Base-by-base conservation (phyloP, 176 grass and related monocot species). In the Dendrocalamus sinicus region DNA sequence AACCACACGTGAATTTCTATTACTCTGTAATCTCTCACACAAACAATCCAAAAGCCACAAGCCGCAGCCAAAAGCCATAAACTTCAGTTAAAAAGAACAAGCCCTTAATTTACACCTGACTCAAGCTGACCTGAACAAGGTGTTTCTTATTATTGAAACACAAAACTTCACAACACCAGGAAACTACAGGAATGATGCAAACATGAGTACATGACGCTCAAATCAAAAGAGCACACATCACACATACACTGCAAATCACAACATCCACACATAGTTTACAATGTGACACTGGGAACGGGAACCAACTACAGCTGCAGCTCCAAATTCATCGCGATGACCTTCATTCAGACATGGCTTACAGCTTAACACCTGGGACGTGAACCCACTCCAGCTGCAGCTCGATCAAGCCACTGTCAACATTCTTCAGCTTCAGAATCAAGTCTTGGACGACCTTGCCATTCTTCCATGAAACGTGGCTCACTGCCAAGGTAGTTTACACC, bases 341-440 rank as follows among this genome's bases (percentile, higher is more conserved):
- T 83, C 53, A 20, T 43, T 65, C 51, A 24, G 67, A 67, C 7
- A 54, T 2, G 47, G 45, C 61, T 84, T 65, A 91, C 32, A 88
- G 75, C 6, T 82, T 75, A 39, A 91, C 85, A 20, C 93, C 90
- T 61, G 87, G 84, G 68, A 93, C 77, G 47, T 89, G 88, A 35
- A 91, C 84, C 95, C 95, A 97, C 67, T 93, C 86, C 59, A 97
- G 89, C 70, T 97, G 86, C 86, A 97, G 78, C 45, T 91, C 90
- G 7, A 97, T 86, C 67, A 88, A 72, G 40, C 95, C 92, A 45
- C 70, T 94, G 16, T 93, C 89, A 22, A 90, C 92, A 32, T 94
- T 91, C 73, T 73, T 84, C 72, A 97, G 84, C 81, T 92, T 90
- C 69, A 97, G 67, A 72, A 82, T 81, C 30, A 97, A n/a, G 86